Evolutionary conservation across 768 basidiomycete genomes (phyloP), one percentile per base, ranked within the genome.

Genomic region (Mycena alexandri): DNA sequence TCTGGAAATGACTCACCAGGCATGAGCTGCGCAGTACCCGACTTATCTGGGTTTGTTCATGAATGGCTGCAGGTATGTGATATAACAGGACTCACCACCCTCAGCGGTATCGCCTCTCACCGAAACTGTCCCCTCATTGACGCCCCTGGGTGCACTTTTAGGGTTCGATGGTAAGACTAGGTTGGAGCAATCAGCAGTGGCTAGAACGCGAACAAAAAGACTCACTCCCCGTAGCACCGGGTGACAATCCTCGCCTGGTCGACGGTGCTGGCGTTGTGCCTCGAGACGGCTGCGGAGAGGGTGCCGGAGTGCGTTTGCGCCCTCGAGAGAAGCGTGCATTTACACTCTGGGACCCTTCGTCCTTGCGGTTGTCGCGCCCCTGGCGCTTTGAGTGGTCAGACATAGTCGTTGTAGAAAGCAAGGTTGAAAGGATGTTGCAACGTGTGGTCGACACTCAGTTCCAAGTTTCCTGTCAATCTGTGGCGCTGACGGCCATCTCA

Each of bases 1-100:
- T 58, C 14, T 58, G 57, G n/a, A n/a, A n/a, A n/a, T n/a, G n/a
- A n/a, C n/a, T n/a, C n/a, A n/a, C n/a, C n/a, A n/a, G n/a, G n/a
- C 57, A 13, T 47, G 14, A 44, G 34, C 57, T 33, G 44, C 57
- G 6, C 44, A 44, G 43, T 58, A 46, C 21, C 44, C 44, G 33
- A 10, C 33, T 12, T n/a, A 33, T 47, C 44, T 58, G 44, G 17
- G 19, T 47, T 19, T 12, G 0, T 13, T 47, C 9, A 33, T 47
- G n/a, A 47, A 58, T 58, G 3, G 57, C n/a, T 21, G 57, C 44
- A 58, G 44, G 29, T 58, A 58, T 58, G 44, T 58, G 44, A 11
- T 29, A 58, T 58, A 46, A 58, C 44, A 47, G 14, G 19, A 58
- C 44, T 0, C 34, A 53, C 34, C n/a, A 34, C 17, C n/a, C 52